Evolutionary conservation across 208 protist genomes (phyloP).

Genomic region (Cochliopodium minus): DNA sequence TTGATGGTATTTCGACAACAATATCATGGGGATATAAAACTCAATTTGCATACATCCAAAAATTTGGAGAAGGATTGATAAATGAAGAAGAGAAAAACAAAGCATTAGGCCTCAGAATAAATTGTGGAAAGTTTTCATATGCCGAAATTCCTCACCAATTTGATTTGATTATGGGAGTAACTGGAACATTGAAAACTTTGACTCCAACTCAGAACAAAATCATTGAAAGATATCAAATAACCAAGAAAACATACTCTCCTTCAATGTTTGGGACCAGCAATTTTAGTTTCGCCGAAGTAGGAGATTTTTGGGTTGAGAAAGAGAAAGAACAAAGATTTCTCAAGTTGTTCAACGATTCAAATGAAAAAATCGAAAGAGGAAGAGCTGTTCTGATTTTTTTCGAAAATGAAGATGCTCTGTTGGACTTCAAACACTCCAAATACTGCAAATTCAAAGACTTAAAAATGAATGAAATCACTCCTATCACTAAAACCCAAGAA

Average conservation of each 20-base stretch:
- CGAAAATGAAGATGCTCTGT: background rate
- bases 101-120: constrained; percentile 1
- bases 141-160: constrained; percentile 9
- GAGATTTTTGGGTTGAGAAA: background rate
- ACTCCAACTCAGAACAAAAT: background rate
- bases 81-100: background rate
- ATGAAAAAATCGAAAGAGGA: background rate
- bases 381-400: background rate
- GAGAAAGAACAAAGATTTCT: background rate
- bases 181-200: constrained; percentile 6
- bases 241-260: background rate
- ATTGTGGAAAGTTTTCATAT: constrained; percentile 12
- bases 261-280: background rate
- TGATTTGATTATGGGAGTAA: constrained; percentile 1
- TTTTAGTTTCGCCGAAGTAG: background rate
- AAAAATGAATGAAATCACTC: background rate
- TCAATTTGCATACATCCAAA: constrained; percentile 7
- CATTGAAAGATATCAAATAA: background rate
- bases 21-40: background rate
- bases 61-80: constrained; percentile 4
- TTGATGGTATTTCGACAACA: background rate
- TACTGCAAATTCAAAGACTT: background rate
- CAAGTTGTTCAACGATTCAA: background rate
- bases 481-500: background rate
- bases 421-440: background rate